Base-by-base conservation (phyloP, 805 yeast species). In the Hanseniaspora mollemarum region DNA sequence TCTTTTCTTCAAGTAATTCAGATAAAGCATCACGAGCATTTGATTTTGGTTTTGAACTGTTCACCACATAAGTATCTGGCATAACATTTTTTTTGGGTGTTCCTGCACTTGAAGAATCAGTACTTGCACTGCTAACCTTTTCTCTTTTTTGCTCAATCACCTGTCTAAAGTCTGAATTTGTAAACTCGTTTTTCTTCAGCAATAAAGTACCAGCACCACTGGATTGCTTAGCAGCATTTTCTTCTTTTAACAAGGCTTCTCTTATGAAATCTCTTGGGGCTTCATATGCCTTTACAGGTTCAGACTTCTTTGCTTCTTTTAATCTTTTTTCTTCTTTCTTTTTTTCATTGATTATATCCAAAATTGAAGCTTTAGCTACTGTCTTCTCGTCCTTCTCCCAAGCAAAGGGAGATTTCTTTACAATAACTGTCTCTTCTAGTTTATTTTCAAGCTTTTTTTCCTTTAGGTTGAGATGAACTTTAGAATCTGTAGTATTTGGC, bases 331-430 rank as follows among this genome's bases (percentile, higher is more conserved):
- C 55, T 39, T 40, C 51, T 28, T 49, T 35, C 18, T 52, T 38
- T 33, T 40, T 49, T 38, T 51, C 44, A 33, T 31, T 40, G 12
- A 19, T 32, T 22, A 25, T 43, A 21, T 43, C 32, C 28, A 43
- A 37, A 40, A 53, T 40, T n/a, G 43, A 33, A 24, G 51, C 56
- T 29, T 54, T 57, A 35, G 51, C 54, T 31, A 19, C 43, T 46
- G 46, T 54, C 37, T 19, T 26, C 37, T 53, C 56, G 33, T 52
- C 45, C 26, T 53, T 57, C 33, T 54, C 59, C 49, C 48, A 48
- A 19, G 46, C 46, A 32, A 31, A 38, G 22, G 6, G 4, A 12
- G n/a, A 59, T 58, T 54, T 56, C 56, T 26, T 57, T 53, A 24
- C 49, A 48, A 44, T 45, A 54, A 16, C 49, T 54, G 33, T 13